Evolutionary conservation across 148 eudicot genomes (phyloP).

Genomic region (Rhododendron williamsianum): DNA sequence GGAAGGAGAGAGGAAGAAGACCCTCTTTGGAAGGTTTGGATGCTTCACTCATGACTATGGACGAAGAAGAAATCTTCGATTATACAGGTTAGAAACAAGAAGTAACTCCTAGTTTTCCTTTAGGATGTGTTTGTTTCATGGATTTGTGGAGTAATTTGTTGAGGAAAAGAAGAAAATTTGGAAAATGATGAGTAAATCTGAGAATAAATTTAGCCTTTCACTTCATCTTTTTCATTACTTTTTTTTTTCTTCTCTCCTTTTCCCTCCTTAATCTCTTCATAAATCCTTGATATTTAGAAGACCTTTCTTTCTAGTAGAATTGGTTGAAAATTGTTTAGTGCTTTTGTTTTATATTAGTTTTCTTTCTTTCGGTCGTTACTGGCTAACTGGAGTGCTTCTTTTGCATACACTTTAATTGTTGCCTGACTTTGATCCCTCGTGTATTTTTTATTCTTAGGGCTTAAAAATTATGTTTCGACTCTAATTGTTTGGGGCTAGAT

Average conservation of each 20-base stretch:
- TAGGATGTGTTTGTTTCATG: not conserved
- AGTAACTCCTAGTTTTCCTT: not conserved
- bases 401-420: no score
- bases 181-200: not conserved
- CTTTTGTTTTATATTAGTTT: not conserved
- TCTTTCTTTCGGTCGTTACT: no score
- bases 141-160: not conserved
- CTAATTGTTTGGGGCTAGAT: not conserved
- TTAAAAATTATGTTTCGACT: not conserved
- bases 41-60: not conserved
- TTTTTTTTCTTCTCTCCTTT: not conserved
- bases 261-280: not conserved
- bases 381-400: no score
- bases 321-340: not conserved
- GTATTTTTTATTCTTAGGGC: not conserved
- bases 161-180: not conserved
- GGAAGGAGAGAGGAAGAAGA: not conserved
- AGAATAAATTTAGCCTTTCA: not conserved
- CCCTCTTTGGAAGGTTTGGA: not conserved
- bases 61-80: not conserved
- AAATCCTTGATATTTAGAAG: not conserved
- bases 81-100: not conserved
- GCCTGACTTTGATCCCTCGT: no score
- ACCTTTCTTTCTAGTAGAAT: not conserved
- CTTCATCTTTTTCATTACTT: not conserved